Evolutionary conservation across 495 filamentous ascomycete genomes (phyloP).

Genomic region (Beverwykella pulmonaria): DNA sequence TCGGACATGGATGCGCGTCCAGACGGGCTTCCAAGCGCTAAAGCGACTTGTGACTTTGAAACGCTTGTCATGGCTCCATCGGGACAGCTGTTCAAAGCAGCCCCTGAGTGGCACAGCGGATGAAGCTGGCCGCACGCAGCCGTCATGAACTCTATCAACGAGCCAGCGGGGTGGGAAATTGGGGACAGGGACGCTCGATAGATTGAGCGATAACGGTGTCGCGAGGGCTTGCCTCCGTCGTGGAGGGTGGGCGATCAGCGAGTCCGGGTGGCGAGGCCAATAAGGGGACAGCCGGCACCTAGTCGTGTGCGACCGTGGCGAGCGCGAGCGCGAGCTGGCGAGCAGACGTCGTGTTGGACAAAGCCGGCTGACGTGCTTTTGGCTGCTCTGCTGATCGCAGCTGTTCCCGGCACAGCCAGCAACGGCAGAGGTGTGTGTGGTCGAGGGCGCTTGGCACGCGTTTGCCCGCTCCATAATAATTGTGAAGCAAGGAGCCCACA

Average conservation of each 20-base stretch:
- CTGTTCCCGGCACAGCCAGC: neutral
- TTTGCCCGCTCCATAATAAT: neutral
- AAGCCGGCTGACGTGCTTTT: slow-evolving; percentile 10
- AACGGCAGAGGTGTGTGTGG: slow-evolving; percentile 1
- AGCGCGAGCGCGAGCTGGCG: no score
- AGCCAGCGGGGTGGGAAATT: slow-evolving; percentile 17
- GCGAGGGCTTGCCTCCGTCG: neutral
- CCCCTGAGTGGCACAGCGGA: slow-evolving; percentile 29
- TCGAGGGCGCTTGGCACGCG: neutral
- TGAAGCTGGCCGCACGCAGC: neutral
- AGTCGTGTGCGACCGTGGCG: neutral
- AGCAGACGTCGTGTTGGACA: neutral
- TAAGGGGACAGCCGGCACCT: slow-evolving; percentile 8
- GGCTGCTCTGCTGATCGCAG: neutral
- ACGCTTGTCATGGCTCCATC: slow-evolving; percentile 24
- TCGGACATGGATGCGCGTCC: no score
- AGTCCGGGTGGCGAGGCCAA: slow-evolving; percentile 6
- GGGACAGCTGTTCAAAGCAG: slow-evolving; percentile 35
- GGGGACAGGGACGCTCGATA: neutral
- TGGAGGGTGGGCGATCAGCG: slow-evolving; percentile 2
- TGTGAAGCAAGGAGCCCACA: neutral
- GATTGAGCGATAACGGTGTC: slow-evolving; percentile 8
- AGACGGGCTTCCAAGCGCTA: slow-evolving; percentile 24
- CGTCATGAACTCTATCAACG: neutral
- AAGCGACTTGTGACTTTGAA: slow-evolving; percentile 10